Evolutionary conservation across 2,329 filamentous ascomycete genomes (phyloP), one percentile per base, ranked within the genome.

Genomic region (Trichoderma asperellum): DNA sequence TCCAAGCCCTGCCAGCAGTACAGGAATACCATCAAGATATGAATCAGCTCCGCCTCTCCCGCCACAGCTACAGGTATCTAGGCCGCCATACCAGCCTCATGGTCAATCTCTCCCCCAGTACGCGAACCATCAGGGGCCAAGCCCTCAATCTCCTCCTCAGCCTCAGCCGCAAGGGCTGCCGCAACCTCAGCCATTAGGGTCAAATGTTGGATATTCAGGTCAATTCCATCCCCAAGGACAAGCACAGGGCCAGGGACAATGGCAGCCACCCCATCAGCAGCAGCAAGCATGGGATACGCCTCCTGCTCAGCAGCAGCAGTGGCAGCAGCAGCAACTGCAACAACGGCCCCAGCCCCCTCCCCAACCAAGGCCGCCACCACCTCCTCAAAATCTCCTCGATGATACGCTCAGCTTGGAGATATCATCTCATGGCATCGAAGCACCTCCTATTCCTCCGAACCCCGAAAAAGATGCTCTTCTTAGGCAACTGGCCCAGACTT

Each of bases 391-490:
- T 75, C 73, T 81, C 32, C 83, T 89, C 73, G 87, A 89, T 71
- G 86, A 87, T 66, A 86, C 87, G 37, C 78, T 89, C 16, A 84
- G 83, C 11, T 79, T 88, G 29, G 74, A 82, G 18, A 81, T 86
- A 14, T 83, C 87, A 2, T 79, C 83, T 1, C 78, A 81, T 4
- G 81, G 85, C 27, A 77, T 89, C 8, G 85, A 91, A 6, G 88
- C 93, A 0, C 95, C 96, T 0, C 94, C 95, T 0, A 93, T 97
- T 37, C 95, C 96, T 0, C 94, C 94, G 0, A 99, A 99, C 75
- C 96, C 96, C 0, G 93, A 98, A 80, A 97, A 97, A 78, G 94
- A 98, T 79, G 91, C 92, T 24, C 87, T 98, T 18, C 85, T 97
- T 3, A 86, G 87, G 65, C 91, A 94, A 56, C 86, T 98, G 35